Evolutionary conservation across 495 filamentous ascomycete genomes (phyloP), one percentile per base, ranked within the genome.

Genomic region (Sabuloglossum arenarium): DNA sequence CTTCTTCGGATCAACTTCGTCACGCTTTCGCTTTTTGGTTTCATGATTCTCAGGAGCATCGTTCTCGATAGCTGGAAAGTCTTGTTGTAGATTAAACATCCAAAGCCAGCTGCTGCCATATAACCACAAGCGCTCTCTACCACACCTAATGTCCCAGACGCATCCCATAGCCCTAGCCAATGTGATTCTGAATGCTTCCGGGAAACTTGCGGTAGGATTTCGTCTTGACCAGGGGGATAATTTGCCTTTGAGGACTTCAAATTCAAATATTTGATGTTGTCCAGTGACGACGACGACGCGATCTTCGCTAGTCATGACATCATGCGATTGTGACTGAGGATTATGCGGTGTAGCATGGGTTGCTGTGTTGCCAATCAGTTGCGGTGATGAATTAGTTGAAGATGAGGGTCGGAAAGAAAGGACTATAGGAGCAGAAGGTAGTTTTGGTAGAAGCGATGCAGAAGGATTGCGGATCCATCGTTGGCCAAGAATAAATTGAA

Each of bases 81-180:
- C 83, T 55, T 76, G 75, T 6, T 75, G 75, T 5, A 94, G 63
- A 66, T 97, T 87, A 58, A 97, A 78, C 89, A 97, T 97, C 75
- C 84, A 94, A 54, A 99, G 64, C 77, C 88, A 96, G 0, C 77
- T 78, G 8, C 74, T 73, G 11, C 88, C 89, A 65, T 90, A 95
- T 8, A 96, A 66, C 88, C 91, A 97, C 1, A 90, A 67, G 5
- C 88, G 75, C 54, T 83, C 72, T 14, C 70, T 71, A 16, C 62
- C 61, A 1, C 67, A 62, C 25, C 68, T 70, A 1, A 83, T 68
- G 63, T 95, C 86, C 89, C 93, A 99, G 23, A 94, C 64, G 46
- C 81, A 79, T 19, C 89, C 88, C 70, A 87, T 86, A 21, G 82
- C 81, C 42, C 83, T 74, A 65, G 95, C 86, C 51, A 79, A 75